These are phyloP conservation scores for Lepiota venenata DNA, from an alignment of 768 basidiomycete species.

Conservation along the genomic window DNA sequence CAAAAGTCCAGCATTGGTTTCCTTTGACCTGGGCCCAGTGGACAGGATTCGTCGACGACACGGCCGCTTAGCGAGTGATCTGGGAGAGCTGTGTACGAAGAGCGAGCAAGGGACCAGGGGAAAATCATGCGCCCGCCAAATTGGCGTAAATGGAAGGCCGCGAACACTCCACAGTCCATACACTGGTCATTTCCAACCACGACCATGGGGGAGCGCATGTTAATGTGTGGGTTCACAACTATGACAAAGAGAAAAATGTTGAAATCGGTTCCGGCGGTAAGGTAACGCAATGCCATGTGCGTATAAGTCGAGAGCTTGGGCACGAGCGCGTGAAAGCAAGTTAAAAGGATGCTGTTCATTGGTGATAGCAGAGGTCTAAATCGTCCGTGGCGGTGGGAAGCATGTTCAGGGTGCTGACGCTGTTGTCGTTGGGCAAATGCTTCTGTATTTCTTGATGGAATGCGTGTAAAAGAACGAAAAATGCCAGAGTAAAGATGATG, in stretches of 20 bases:
- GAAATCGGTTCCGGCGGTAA: not conserved
- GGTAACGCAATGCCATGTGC: not conserved
- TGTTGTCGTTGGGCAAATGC: too few species aligned
- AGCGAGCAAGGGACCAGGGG: not conserved
- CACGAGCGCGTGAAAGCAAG: not conserved
- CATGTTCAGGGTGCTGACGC: too few species aligned
- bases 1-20: not conserved
- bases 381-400: too few species aligned
- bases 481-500: too few species aligned
- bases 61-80: too few species aligned
- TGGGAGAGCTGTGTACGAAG: not conserved
- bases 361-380: not conserved
- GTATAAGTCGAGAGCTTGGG: not conserved
- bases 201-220: not conserved
- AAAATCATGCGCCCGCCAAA: not conserved
- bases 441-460: too few species aligned
- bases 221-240: not conserved
- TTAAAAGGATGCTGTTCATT: not conserved
- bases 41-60: not conserved
- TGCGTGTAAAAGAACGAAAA: too few species aligned
- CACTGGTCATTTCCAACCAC: not conserved
- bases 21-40: not conserved
- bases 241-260: not conserved
- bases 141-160: not conserved
- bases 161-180: not conserved